Evolutionary conservation across 2,329 filamentous ascomycete genomes (phyloP).

Genomic region (Trichothecium sympodiale): DNA sequence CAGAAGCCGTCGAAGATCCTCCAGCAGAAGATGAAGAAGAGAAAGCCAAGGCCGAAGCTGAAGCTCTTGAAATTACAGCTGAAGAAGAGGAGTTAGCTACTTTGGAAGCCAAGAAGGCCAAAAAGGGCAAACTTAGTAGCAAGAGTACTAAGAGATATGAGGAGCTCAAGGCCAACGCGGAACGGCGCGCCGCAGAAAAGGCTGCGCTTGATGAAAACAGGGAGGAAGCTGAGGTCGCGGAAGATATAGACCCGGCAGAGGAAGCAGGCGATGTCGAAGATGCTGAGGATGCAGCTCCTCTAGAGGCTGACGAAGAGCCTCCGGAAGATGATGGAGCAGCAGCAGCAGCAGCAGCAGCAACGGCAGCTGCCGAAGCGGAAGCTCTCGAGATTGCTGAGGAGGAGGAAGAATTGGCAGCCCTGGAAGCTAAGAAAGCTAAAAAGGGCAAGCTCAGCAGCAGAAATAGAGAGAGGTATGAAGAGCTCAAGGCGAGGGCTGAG

Average conservation of each 20-base stretch:
- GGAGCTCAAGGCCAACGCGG: slow-evolving; percentile 10
- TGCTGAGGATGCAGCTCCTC: slow-evolving; percentile 17
- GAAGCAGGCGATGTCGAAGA: slow-evolving; percentile 10
- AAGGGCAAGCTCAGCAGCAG: slow-evolving; percentile 12
- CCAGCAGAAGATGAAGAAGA: slow-evolving; percentile 4
- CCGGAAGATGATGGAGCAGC: slow-evolving; percentile 13
- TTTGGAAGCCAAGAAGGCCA: slow-evolving; percentile 18
- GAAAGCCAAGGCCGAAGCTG: slow-evolving; percentile 18
- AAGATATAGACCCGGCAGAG: slow-evolving; percentile 18
- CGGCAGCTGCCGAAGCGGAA: slow-evolving; percentile 7
- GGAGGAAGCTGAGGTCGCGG: slow-evolving; percentile 9
- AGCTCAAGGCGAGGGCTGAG: slow-evolving; percentile 8
- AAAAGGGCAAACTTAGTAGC: slow-evolving; percentile 12
- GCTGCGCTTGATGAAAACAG: slow-evolving; percentile 13
- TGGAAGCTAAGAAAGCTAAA: slow-evolving; percentile 20
- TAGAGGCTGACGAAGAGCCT: slow-evolving; percentile 7
- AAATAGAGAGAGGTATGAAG: slow-evolving; percentile 16
- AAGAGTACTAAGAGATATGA: slow-evolving; percentile 16
- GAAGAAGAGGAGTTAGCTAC: slow-evolving; percentile 12
- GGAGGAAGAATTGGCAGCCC: slow-evolving; percentile 11
- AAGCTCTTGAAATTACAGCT: slow-evolving; percentile 13
- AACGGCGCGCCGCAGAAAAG: slow-evolving; percentile 9
- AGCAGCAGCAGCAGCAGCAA: slow-evolving; percentile 14
- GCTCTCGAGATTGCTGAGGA: slow-evolving; percentile 12
- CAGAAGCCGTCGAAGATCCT: slow-evolving; percentile 3